phyloP scores from a whole-genome alignment of 306 rosid species.

The Prunus davidiana region DNA sequence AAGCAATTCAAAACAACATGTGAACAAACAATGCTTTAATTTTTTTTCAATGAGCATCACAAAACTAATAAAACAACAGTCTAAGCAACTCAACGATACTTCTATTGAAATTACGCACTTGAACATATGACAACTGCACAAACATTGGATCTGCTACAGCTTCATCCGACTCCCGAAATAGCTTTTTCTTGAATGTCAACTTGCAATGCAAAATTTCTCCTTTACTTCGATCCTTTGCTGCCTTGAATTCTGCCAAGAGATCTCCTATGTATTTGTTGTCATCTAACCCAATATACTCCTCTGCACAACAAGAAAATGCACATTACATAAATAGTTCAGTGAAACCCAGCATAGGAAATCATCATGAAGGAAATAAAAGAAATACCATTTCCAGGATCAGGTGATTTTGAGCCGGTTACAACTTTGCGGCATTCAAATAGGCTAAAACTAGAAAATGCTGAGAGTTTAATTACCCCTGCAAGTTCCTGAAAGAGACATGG shows the following conservation, averaged over 20 bases:
- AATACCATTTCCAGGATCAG: constrained; percentile 76
- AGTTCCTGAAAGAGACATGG: constrained; percentile 65
- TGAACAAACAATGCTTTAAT: not conserved
- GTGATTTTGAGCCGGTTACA: constrained; percentile 68
- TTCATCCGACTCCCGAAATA: constrained; percentile 96
- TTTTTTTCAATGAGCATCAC: not conserved
- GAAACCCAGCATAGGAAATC: constrained; percentile 13
- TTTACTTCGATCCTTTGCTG: constrained; percentile 83
- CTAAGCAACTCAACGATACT: not conserved
- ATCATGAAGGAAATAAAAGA: constrained; percentile 16
- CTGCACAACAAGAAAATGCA: constrained; percentile 46
- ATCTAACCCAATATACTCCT: constrained; percentile 83
- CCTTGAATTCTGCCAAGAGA: constrained; percentile 78
- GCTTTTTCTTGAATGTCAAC: constrained; percentile 71
- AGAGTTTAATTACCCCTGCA: constrained; percentile 76
- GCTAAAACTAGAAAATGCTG: constrained; percentile 77
- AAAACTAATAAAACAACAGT: not conserved
- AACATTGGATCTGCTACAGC: constrained; percentile 89
- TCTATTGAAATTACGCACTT: constrained; percentile 43
- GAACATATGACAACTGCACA: constrained; percentile 87
- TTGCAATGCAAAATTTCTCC: constrained; percentile 95
- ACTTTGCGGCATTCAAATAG: constrained; percentile 83
- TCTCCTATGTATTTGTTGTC: constrained; percentile 92
- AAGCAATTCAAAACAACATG: not conserved
- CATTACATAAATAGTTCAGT: constrained; percentile 24